Percentiles rank a stretch among this genome's conserved stretches.
Conservation (phyloP, 1,139 yeast species). For the Geotrichum aggregatum region DNA sequence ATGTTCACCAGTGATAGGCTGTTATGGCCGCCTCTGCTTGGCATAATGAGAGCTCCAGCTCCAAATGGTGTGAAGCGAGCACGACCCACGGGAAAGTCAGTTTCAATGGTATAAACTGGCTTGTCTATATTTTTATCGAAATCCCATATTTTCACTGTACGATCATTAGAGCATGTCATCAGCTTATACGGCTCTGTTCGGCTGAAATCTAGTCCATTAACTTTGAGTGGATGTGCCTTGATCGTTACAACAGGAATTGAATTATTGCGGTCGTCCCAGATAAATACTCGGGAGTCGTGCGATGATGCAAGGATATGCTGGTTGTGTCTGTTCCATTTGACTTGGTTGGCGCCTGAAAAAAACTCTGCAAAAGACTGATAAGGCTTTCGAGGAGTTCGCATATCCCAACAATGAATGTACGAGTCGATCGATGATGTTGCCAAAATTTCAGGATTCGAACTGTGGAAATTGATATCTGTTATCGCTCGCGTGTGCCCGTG, state of each 20-base stretch:
- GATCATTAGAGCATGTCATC: slow-evolving; percentile 81
- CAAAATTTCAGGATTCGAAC: slow-evolving; percentile 76
- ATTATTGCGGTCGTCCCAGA: slow-evolving; percentile 88
- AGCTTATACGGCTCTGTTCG: slow-evolving; percentile 55
- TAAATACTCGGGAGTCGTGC: slow-evolving; percentile 71
- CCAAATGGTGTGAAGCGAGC: slow-evolving; percentile 91
- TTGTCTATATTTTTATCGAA: slow-evolving; percentile 37
- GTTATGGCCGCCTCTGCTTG: slow-evolving; percentile 79
- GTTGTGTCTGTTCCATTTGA: slow-evolving; percentile 82
- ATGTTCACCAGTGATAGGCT: slow-evolving; percentile 61
- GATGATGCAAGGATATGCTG: slow-evolving; percentile 76
- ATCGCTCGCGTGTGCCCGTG: slow-evolving; percentile 92
- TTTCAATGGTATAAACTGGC: slow-evolving; percentile 59
- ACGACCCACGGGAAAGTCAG: slow-evolving; percentile 82
- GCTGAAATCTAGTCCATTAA: slow-evolving; percentile 84
- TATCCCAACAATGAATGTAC: slow-evolving; percentile 83
- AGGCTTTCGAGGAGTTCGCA: slow-evolving; percentile 71
- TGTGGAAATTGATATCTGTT: slow-evolving; percentile 91
- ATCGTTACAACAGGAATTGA: slow-evolving; percentile 67
- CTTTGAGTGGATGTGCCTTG: slow-evolving; percentile 72
- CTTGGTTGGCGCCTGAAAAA: slow-evolving; percentile 92
- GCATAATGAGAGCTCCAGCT: slow-evolving; percentile 85
- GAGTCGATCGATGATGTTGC: slow-evolving; percentile 95
- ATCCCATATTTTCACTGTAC: slow-evolving; percentile 86
- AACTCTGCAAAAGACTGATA: slow-evolving; percentile 82